Evolutionary conservation across 768 basidiomycete species (phyloP).

Genomic region (Neoboletus subvelutipes): DNA sequence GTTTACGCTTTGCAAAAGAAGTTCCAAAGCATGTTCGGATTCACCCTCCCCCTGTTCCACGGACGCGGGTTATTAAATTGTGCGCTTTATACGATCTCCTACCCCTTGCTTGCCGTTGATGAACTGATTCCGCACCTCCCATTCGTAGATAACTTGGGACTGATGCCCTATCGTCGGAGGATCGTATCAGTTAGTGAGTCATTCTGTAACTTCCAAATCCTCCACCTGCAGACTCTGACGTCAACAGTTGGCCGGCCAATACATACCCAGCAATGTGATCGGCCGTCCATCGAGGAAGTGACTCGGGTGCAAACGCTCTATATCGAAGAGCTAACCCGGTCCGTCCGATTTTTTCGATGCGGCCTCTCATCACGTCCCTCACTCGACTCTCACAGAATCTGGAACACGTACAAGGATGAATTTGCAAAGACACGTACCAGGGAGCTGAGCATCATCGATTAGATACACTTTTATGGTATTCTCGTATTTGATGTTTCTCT

Average conservation of each 20-base stretch:
- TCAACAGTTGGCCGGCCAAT: constrained; percentile 84
- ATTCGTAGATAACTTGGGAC: constrained; percentile 79
- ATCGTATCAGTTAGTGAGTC: constrained; percentile 96
- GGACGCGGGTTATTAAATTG: constrained; percentile 95
- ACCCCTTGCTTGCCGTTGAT: not conserved
- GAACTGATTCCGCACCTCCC: not conserved
- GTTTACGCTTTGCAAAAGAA: constrained; percentile 84
- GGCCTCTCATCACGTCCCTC: constrained; percentile 2
- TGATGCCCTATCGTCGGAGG: constrained; percentile 93
- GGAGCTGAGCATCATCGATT: constrained; percentile 79
- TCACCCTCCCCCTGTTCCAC: constrained; percentile 96
- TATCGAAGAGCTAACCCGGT: constrained; percentile 92
- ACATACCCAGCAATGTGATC: constrained; percentile 68
- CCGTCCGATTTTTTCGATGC: constrained; percentile 25
- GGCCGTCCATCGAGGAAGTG: constrained; percentile 81
- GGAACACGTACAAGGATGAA: constrained; percentile 93
- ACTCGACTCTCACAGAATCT: constrained; percentile 59
- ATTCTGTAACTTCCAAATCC: not conserved
- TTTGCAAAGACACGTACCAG: constrained; percentile 82
- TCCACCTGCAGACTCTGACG: not conserved
- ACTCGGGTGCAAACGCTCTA: constrained; percentile 78
- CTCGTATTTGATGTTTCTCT: too few species aligned
- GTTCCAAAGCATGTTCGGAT: constrained; percentile 91
- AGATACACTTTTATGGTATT: constrained; percentile 6
- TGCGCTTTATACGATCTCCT: constrained; percentile 37